phyloP scores from a whole-genome alignment of 2,329 filamentous ascomycete genomes.

The Sporothrix luriei region DNA sequence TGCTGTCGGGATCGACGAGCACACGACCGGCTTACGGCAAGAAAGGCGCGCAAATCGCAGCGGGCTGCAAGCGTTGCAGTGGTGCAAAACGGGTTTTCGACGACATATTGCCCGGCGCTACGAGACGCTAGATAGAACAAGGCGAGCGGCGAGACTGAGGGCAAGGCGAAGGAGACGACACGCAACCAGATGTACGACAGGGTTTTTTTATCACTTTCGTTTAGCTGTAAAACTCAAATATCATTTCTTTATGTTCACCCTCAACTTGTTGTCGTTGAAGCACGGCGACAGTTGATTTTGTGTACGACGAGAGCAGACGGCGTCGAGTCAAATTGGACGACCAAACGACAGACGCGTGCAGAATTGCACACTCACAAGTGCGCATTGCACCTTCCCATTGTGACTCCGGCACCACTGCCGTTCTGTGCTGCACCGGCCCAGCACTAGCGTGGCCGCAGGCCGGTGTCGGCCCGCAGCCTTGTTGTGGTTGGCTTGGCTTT shows the following conservation, averaged over 20 bases:
- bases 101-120: conserved; percentile 9
- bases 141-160: conserved; percentile 11
- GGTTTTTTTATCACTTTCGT: no score
- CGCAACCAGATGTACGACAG: not conserved
- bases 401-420: conserved; percentile 23
- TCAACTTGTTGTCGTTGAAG: no score
- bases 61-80: not conserved
- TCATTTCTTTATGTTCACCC: no score
- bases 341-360: not conserved
- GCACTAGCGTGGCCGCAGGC: conserved; percentile 19
- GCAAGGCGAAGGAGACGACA: not conserved
- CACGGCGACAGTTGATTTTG: no score
- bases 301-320: not conserved
- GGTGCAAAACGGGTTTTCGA: conserved; percentile 11
- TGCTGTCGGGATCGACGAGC: conserved; percentile 19
- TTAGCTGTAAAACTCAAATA: no score
- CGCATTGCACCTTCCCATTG: conserved; percentile 19
- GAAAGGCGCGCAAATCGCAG: not conserved
- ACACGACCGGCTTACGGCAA: conserved; percentile 9
- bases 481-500: conserved; percentile 25
- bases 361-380: not conserved
- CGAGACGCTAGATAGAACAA: not conserved
- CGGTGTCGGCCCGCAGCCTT: conserved; percentile 28
- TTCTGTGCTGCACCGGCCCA: conserved; percentile 9
- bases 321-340: not conserved